A percentile compares a stretch with the other conserved stretches of the same genome.
phyloP scores from a whole-genome alignment of 2,329 filamentous ascomycete genomes.

The Ophiostoma quercus region DNA sequence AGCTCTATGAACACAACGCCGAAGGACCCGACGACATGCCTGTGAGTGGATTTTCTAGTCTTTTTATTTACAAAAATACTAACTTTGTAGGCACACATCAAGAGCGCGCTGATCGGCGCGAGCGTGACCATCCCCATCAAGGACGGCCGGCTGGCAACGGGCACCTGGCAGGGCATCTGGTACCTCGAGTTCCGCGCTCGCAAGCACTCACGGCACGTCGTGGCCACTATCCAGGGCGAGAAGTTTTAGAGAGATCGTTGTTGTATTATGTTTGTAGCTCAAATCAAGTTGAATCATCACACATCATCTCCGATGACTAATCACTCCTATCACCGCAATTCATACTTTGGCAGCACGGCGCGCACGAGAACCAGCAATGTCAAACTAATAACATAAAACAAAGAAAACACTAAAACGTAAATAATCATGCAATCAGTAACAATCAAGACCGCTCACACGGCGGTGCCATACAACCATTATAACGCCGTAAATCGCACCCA shows the following conservation, averaged over 20 bases:
- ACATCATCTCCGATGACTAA: not conserved
- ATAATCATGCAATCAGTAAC: not conserved
- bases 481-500: not conserved
- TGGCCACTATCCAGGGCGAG: constrained; percentile 93
- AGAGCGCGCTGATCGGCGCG: constrained; percentile 81
- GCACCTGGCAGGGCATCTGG: constrained; percentile 86
- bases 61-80: not conserved
- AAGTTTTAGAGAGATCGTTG: constrained; percentile 36
- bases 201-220: constrained; percentile 73
- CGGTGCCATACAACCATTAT: constrained; percentile 5
- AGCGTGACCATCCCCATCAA: constrained; percentile 88
- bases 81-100: constrained; percentile 72
- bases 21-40: constrained; percentile 96
- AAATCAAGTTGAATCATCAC: not conserved
- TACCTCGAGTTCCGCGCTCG: constrained; percentile 80
- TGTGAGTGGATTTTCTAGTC: constrained; percentile 38
- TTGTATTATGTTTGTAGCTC: not conserved
- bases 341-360: not conserved
- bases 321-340: not conserved
- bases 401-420: not conserved
- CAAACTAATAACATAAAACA: not conserved
- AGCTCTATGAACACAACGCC: constrained; percentile 74
- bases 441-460: not conserved
- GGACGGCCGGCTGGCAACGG: constrained; percentile 68
- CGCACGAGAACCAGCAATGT: not conserved